phyloP scores from a whole-genome alignment of 1,284 basidiomycete species.

The Heterobasidion parviporum region DNA sequence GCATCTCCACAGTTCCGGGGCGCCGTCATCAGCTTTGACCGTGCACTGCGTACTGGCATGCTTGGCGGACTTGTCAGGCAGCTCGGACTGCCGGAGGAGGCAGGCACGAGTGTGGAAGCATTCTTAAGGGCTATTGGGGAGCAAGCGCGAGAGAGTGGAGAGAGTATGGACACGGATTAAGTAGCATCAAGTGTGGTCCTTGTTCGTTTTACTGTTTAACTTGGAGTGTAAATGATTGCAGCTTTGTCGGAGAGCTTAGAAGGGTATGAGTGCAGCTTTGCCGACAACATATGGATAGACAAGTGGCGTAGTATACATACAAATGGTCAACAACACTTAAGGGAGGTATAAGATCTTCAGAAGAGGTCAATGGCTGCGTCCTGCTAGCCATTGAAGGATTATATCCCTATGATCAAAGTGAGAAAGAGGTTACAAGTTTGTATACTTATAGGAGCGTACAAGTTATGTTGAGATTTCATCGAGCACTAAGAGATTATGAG shows the following conservation, averaged over 20 bases:
- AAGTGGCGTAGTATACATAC: conserved; percentile 1
- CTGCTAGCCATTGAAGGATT: conserved; percentile 64
- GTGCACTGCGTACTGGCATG: conserved; percentile 67
- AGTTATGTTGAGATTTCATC: conserved; percentile 91
- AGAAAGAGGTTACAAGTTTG: neutral
- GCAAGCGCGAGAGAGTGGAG: conserved; percentile 44
- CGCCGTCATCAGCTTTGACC: conserved; percentile 64
- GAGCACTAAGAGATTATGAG: conserved; percentile 52
- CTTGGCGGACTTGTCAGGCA: conserved; percentile 61
- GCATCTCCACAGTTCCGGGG: conserved; percentile 51
- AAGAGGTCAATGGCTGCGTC: conserved; percentile 37
- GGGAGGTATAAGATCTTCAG: neutral
- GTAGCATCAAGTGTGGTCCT: neutral
- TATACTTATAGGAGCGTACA: conserved; percentile 38
- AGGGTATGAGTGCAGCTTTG: neutral
- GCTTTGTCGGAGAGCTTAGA: too few relatives aligned
- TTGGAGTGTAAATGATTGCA: neutral
- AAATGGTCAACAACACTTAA: conserved; percentile 3
- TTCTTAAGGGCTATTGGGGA: conserved; percentile 70
- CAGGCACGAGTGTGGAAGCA: conserved; percentile 60
- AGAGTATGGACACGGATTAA: conserved; percentile 54
- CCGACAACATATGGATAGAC: neutral
- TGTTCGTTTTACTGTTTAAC: neutral
- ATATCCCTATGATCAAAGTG: conserved; percentile 45
- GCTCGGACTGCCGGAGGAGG: conserved; percentile 73